Conservation (phyloP, 2,329 filamentous ascomycete genomes). For the Aspergillus texensis region DNA sequence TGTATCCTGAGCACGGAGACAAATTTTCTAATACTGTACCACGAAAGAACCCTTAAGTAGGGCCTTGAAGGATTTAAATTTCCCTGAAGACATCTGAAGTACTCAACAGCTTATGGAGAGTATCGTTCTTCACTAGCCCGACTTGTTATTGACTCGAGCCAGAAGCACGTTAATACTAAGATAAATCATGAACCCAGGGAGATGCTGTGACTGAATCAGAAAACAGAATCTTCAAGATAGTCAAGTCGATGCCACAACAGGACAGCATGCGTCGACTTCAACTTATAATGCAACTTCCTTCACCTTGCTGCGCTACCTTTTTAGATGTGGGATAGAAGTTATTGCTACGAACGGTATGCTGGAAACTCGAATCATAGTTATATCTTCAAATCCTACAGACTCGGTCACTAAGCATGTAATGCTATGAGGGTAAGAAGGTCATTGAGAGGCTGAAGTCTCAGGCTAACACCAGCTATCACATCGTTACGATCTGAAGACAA, state of each 20-base stretch:
- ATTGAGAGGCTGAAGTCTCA: neutral
- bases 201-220: neutral
- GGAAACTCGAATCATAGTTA: neutral
- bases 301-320: neutral
- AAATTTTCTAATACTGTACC: neutral
- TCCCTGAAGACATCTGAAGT: neutral
- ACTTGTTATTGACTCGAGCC: no score
- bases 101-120: neutral
- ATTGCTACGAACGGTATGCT: neutral
- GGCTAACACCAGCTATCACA: neutral
- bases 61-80: neutral
- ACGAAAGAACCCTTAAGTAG: neutral
- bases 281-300: no score
- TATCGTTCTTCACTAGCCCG: neutral
- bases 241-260: neutral
- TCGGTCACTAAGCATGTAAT: neutral
- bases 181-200: neutral
- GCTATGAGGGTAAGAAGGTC: neutral
- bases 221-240: neutral
- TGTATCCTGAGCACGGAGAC: no score
- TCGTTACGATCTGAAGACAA: conserved; percentile 7
- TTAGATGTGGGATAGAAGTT: neutral
- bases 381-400: neutral
- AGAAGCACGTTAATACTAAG: neutral
- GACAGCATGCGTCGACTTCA: neutral